These are phyloP conservation scores for Domatiomyces catenatus DNA, from an alignment of 2,329 filamentous ascomycete species.

Conservation along the genomic window DNA sequence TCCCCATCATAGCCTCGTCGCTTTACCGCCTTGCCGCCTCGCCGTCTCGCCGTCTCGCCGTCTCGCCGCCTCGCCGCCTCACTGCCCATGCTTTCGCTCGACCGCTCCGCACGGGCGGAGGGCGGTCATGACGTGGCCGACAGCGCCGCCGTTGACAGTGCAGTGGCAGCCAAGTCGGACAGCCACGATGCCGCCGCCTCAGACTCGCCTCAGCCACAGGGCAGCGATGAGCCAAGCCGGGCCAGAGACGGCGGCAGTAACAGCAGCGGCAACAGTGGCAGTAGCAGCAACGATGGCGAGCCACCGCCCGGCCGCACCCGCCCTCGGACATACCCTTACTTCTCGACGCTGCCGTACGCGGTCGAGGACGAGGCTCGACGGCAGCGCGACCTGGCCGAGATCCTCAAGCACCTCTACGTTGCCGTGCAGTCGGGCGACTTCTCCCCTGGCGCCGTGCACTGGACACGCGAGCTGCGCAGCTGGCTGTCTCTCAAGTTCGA, in stretches of 20 bases:
- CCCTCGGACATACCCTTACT: constrained; percentile 86
- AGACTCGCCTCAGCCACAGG: not conserved
- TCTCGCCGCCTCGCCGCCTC: not conserved
- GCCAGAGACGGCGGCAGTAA: not conserved
- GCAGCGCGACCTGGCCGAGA: constrained; percentile 66
- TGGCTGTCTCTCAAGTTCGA: constrained; percentile 98
- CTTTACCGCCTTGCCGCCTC: not conserved
- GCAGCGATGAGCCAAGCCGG: not conserved
- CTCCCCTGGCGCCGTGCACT: constrained; percentile 81
- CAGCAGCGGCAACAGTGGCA: not conserved
- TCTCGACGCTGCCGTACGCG: constrained; percentile 72
- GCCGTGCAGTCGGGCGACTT: constrained; percentile 87
- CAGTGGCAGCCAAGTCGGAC: not conserved
- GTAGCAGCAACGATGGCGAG: constrained; percentile 23
- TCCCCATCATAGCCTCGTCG: not conserved
- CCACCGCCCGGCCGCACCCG: constrained; percentile 52
- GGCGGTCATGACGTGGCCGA: not conserved
- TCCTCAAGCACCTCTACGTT: constrained; percentile 86
- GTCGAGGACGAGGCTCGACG: constrained; percentile 68
- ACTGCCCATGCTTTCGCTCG: not conserved
- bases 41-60: too few relatives aligned
- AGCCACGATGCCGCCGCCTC: not conserved
- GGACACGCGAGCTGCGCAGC: constrained; percentile 87
- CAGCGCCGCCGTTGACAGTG: not conserved
- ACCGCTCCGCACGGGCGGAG: not conserved